These are phyloP conservation scores for Chaetomium strumarium DNA, from an alignment of 2,329 filamentous ascomycete genomes.

Conservation along the genomic window DNA sequence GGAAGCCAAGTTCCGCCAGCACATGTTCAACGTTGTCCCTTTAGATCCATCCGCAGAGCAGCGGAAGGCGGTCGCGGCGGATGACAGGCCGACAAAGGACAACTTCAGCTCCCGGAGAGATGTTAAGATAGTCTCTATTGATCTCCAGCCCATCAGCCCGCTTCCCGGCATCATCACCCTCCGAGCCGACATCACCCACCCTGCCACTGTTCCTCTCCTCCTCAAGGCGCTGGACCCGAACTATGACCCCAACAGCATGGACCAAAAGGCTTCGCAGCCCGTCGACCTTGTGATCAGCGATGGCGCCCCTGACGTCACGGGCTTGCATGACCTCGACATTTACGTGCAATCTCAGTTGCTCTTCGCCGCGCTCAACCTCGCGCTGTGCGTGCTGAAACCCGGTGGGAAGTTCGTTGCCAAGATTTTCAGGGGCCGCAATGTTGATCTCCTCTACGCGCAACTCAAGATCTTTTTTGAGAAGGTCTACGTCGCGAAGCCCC, in stretches of 20 bases:
- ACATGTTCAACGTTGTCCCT: slow-evolving; percentile 51
- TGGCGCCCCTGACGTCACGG: slow-evolving; percentile 92
- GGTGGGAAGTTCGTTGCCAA: slow-evolving; percentile 97
- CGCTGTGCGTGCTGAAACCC: slow-evolving; percentile 83
- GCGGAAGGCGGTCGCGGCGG: slow-evolving; percentile 17
- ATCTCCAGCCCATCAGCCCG: slow-evolving; percentile 92
- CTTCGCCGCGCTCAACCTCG: slow-evolving; percentile 88
- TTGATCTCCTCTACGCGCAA: slow-evolving; percentile 93
- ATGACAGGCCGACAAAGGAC: not conserved
- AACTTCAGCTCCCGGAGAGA: slow-evolving; percentile 50
- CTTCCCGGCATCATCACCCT: slow-evolving; percentile 88
- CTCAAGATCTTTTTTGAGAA: slow-evolving; percentile 83
- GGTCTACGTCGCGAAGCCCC: slow-evolving; percentile 87
- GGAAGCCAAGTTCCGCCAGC: slow-evolving; percentile 58
- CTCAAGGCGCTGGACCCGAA: slow-evolving; percentile 76
- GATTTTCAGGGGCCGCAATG: slow-evolving; percentile 90
- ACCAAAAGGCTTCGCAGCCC: slow-evolving; percentile 58
- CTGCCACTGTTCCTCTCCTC: slow-evolving; percentile 85
- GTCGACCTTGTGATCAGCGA: slow-evolving; percentile 95
- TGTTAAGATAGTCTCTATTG: slow-evolving; percentile 92
- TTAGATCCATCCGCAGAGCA: slow-evolving; percentile 24
- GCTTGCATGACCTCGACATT: slow-evolving; percentile 93
- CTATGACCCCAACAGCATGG: slow-evolving; percentile 44
- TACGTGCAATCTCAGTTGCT: slow-evolving; percentile 96
- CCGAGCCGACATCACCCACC: slow-evolving; percentile 94